Conservation (phyloP, 2,329 filamentous ascomycete genomes). For the Fusarium pseudoanthophilum region DNA sequence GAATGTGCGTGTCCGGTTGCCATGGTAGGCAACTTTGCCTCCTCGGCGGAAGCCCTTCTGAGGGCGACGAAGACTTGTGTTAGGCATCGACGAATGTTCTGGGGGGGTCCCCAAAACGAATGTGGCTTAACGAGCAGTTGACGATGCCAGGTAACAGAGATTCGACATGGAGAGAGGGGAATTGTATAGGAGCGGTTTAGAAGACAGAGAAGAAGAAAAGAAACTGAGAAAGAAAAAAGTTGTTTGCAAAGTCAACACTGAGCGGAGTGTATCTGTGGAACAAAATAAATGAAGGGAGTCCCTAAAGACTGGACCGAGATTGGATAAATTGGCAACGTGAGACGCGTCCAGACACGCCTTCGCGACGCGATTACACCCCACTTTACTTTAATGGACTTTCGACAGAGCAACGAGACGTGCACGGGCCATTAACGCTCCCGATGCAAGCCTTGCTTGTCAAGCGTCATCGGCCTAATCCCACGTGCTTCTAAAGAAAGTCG, state of each 20-base stretch:
- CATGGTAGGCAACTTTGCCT: constrained; percentile 77
- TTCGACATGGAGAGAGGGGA: constrained; percentile 28
- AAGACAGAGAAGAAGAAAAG: constrained; percentile 7
- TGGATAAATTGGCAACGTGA: constrained; percentile 39
- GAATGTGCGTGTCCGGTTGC: constrained; percentile 78
- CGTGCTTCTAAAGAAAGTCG: constrained; percentile 29
- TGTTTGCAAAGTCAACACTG: constrained; percentile 37
- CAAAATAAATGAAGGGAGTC: constrained; percentile 33
- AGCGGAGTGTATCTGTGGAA: constrained; percentile 39
- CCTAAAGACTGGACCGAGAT: constrained; percentile 42
- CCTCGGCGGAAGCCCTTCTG: constrained; percentile 75
- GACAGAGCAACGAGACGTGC: constrained; percentile 29
- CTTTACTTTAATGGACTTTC: constrained; percentile 49
- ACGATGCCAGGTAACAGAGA: constrained; percentile 15
- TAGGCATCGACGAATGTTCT: constrained; percentile 60
- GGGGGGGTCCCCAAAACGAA: constrained; percentile 26
- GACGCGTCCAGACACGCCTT: constrained; percentile 50
- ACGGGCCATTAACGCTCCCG: constrained; percentile 33
- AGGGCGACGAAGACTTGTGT: constrained; percentile 68
- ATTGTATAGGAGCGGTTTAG: neutral
- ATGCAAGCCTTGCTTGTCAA: constrained; percentile 34
- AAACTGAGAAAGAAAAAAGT: constrained; percentile 14
- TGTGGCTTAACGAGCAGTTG: constrained; percentile 38
- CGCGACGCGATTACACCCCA: constrained; percentile 44
- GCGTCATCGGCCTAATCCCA: constrained; percentile 45